Evolutionary conservation across 2,329 filamentous ascomycete genomes (phyloP).

Genomic region (Sporothrix globosa): DNA sequence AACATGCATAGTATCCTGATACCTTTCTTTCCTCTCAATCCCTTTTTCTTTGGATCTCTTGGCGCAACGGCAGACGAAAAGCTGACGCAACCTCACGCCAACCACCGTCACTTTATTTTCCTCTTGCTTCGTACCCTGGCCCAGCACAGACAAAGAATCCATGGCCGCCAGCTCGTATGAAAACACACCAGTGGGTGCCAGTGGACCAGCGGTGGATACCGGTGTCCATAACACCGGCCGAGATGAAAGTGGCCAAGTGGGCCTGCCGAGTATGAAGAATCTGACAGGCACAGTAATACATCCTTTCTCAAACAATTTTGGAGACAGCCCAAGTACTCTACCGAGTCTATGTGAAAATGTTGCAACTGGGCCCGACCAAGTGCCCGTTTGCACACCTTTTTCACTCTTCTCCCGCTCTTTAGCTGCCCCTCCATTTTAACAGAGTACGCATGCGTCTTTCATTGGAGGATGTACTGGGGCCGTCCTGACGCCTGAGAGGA

Average conservation of each 20-base stretch:
- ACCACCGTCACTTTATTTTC: neutral
- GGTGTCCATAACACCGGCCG: slow-evolving; percentile 14
- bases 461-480: neutral
- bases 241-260: slow-evolving; percentile 26
- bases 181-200: neutral
- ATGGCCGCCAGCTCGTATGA: neutral
- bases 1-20: neutral
- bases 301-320: too few species aligned
- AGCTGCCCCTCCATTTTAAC: slow-evolving; percentile 3
- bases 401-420: neutral
- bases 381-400: slow-evolving; percentile 1
- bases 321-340: neutral
- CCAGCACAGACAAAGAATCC: slow-evolving; percentile 17
- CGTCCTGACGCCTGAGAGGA: slow-evolving; percentile 7
- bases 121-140: slow-evolving; percentile 6
- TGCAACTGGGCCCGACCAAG: neutral
- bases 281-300: too few species aligned
- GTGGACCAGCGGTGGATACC: neutral
- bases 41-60: slow-evolving; percentile 23
- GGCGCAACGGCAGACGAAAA: slow-evolving; percentile 18
- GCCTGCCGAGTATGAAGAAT: neutral
- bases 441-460: neutral
- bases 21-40: neutral
- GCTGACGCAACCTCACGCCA: slow-evolving; percentile 15
- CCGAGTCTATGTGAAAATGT: neutral